These are phyloP conservation scores for Aspergillus sp. DNA, from an alignment of 2,329 filamentous ascomycete species.

Conservation along the genomic window DNA sequence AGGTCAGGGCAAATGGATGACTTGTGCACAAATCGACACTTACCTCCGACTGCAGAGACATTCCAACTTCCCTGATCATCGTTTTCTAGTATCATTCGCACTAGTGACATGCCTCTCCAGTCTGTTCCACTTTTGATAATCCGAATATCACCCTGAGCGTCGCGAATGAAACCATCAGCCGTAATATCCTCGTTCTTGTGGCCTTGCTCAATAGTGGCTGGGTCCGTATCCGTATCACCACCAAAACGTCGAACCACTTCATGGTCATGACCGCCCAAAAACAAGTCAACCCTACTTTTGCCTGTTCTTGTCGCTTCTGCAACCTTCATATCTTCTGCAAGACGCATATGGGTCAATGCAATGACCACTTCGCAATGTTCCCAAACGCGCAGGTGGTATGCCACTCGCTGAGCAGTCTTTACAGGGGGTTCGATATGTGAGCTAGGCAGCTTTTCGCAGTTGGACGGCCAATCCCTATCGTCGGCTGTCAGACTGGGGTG, in stretches of 20 bases:
- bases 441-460: constrained; percentile 14
- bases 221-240: constrained; percentile 13
- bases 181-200: constrained; percentile 2
- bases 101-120: constrained; percentile 13
- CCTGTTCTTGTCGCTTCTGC: constrained; percentile 14
- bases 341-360: constrained; percentile 24
- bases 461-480: constrained; percentile 19
- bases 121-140: constrained; percentile 18
- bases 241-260: constrained; percentile 18
- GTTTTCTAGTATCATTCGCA: constrained; percentile 7
- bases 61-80: constrained; percentile 4
- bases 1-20: neutral
- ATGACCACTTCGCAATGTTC: constrained; percentile 24
- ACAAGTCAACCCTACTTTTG: constrained; percentile 18
- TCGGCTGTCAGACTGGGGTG: neutral
- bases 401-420: constrained; percentile 1
- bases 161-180: constrained; percentile 4
- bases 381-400: constrained; percentile 3
- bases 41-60: constrained; percentile 4
- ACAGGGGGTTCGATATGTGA: constrained; percentile 4
- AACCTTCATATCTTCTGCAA: constrained; percentile 14
- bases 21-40: neutral
- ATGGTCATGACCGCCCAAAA: constrained; percentile 26
- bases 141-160: constrained; percentile 10
- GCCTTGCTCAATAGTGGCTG: constrained; percentile 14